These are phyloP conservation scores for Thraustochytrium sp. DNA, from an alignment of 352 stramenopile species.

Conservation along the genomic window DNA sequence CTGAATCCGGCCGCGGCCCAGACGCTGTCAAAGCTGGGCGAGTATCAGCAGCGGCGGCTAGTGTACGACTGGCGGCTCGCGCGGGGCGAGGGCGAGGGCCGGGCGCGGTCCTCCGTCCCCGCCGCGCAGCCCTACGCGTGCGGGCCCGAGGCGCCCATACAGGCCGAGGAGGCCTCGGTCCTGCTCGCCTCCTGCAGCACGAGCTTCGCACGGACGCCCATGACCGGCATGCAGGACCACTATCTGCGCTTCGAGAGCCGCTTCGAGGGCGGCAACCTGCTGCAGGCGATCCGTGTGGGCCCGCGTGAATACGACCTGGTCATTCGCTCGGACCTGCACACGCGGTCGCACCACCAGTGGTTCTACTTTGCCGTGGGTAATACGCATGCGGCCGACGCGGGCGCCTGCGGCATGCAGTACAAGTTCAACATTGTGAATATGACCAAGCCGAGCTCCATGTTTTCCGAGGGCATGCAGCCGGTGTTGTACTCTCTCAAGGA, in stretches of 20 bases:
- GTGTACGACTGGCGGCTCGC: constrained; percentile 39
- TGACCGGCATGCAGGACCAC: neutral
- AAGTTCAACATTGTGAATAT: constrained; percentile 76
- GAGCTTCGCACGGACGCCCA: constrained; percentile 46
- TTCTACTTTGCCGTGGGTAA: constrained; percentile 77
- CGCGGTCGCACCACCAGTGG: constrained; percentile 68
- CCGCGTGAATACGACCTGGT: constrained; percentile 70
- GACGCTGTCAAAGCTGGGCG: constrained; percentile 33
- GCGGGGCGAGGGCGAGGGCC: neutral
- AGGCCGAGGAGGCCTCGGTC: neutral
- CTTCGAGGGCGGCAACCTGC: constrained; percentile 73
- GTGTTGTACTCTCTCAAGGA: constrained; percentile 69
- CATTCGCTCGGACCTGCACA: constrained; percentile 64
- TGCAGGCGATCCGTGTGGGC: constrained; percentile 63
- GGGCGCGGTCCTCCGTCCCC: constrained; percentile 39
- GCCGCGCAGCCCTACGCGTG: neutral
- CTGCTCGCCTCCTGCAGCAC: constrained; percentile 51
- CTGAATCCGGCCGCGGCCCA: neutral
- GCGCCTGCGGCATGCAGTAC: constrained; percentile 50
- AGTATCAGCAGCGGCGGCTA: neutral
- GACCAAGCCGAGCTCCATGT: constrained; percentile 71
- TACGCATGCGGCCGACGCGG: constrained; percentile 42
- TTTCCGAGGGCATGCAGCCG: constrained; percentile 71
- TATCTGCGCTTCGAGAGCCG: constrained; percentile 68
- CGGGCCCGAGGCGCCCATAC: neutral